phyloP scores from a whole-genome alignment of 2,329 filamentous ascomycete genomes.

The Fragosphaeria purpurea region DNA sequence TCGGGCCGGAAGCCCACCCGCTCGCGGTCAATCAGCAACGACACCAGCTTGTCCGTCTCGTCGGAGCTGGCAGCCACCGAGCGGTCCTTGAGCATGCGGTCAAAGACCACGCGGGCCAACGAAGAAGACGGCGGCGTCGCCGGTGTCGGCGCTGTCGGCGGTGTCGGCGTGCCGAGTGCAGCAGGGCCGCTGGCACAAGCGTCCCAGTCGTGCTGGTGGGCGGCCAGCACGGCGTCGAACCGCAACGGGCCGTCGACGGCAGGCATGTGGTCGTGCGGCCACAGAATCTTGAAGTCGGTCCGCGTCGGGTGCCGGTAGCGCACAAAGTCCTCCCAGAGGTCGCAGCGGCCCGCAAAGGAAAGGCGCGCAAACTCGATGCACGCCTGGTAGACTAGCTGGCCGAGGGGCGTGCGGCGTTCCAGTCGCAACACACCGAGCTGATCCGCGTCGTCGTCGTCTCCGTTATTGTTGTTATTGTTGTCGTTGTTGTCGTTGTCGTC shows the following conservation, averaged over 20 bases:
- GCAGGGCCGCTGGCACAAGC: neutral
- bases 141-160: too few species aligned
- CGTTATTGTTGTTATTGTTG: too few species aligned
- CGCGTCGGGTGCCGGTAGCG: conserved; percentile 70
- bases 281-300: conserved; percentile 48
- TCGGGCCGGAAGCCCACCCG: conserved; percentile 10
- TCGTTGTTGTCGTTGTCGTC: too few species aligned
- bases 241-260: too few species aligned
- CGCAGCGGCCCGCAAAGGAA: conserved; percentile 67
- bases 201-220: conserved; percentile 41
- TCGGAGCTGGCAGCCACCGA: conserved; percentile 9
- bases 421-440: conserved; percentile 46
- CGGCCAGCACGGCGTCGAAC: conserved; percentile 46
- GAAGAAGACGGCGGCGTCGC: neutral
- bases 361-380: conserved; percentile 71
- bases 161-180: too few species aligned
- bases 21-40: conserved; percentile 10
- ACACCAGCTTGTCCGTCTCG: conserved; percentile 12
- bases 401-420: conserved; percentile 67
- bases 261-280: conserved; percentile 39
- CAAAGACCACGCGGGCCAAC: conserved; percentile 7
- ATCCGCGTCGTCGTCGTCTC: conserved; percentile 26
- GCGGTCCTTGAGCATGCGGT: conserved; percentile 8
- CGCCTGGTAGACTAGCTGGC: conserved; percentile 66
- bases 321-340: conserved; percentile 75